Evolutionary conservation across 768 basidiomycete species (phyloP).

Genomic region (Rhodosporidiobolus odoratus): DNA sequence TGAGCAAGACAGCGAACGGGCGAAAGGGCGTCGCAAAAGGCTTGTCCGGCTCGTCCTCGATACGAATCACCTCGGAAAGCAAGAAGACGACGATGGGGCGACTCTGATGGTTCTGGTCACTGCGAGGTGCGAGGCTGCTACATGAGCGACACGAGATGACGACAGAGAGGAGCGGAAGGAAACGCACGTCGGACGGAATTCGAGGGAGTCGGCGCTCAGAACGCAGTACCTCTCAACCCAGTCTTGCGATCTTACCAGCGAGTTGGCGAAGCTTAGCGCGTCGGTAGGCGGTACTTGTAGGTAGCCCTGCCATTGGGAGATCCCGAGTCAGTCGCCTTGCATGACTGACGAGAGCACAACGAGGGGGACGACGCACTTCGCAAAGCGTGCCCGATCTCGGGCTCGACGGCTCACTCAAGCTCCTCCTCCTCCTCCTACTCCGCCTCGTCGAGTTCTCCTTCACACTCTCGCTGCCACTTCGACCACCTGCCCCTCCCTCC

Average conservation of each 20-base stretch:
- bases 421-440: not conserved
- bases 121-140: not conserved
- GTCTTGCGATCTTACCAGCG: not conserved
- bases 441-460: not conserved
- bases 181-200: conserved; percentile 23
- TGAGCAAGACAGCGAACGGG: conserved; percentile 11
- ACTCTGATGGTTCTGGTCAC: not conserved
- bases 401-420: not conserved
- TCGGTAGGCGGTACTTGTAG: not conserved
- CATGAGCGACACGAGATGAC: not conserved
- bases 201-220: conserved; percentile 16
- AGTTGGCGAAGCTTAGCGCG: not conserved
- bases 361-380: not conserved
- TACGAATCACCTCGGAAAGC: not conserved
- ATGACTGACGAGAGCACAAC: too few relatives aligned
- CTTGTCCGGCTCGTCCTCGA: not conserved
- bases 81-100: not conserved
- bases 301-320: conserved; percentile 5
- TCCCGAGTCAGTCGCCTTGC: not conserved
- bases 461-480: too few relatives aligned
- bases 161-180: not conserved
- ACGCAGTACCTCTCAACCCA: conserved; percentile 23
- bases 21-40: not conserved
- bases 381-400: not conserved
- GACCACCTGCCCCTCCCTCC: too few relatives aligned